Percentiles rank a stretch among this genome's conserved stretches.
phyloP scores from a whole-genome alignment of 140 eudicot genomes.

The Stevia rebaudiana region DNA sequence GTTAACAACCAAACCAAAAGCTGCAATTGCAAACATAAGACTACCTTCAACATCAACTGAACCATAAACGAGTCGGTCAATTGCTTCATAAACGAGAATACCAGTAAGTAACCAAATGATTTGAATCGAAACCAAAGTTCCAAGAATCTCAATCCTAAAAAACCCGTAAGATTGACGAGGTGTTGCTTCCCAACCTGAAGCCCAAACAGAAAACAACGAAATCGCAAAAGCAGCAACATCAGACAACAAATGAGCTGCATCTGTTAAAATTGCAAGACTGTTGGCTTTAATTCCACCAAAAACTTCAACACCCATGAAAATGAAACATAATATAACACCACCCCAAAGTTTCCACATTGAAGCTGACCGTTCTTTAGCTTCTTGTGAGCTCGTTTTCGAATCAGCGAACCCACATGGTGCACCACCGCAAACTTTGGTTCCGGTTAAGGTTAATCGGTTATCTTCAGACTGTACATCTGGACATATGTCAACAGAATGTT shows the following conservation, averaged over 20 bases:
- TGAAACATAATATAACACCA: slow-evolving; percentile 47
- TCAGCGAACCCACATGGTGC: slow-evolving; percentile 73
- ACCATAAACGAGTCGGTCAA: slow-evolving; percentile 54
- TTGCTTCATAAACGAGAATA: slow-evolving; percentile 82
- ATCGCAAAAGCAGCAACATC: slow-evolving; percentile 94
- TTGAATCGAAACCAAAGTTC: slow-evolving; percentile 79
- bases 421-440: slow-evolving; percentile 51
- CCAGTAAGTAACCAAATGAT: slow-evolving; percentile 90
- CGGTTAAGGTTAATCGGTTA: slow-evolving; percentile 17
- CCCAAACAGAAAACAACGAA: slow-evolving; percentile 76
- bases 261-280: slow-evolving; percentile 78
- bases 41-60: slow-evolving; percentile 77
- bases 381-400: slow-evolving; percentile 41
- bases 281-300: slow-evolving; percentile 80
- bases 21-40: slow-evolving; percentile 72
- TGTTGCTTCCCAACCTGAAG: slow-evolving; percentile 82
- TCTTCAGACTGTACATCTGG: slow-evolving; percentile 27
- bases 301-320: slow-evolving; percentile 68
- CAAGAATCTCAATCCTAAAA: slow-evolving; percentile 78
- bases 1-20: slow-evolving; percentile 77
- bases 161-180: slow-evolving; percentile 83
- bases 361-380: slow-evolving; percentile 56
- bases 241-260: slow-evolving; percentile 77
- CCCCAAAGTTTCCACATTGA: slow-evolving; percentile 63
- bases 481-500: slow-evolving; percentile 43